phyloP scores from a whole-genome alignment of 768 basidiomycete genomes.

The Collybiopsis confluens region DNA sequence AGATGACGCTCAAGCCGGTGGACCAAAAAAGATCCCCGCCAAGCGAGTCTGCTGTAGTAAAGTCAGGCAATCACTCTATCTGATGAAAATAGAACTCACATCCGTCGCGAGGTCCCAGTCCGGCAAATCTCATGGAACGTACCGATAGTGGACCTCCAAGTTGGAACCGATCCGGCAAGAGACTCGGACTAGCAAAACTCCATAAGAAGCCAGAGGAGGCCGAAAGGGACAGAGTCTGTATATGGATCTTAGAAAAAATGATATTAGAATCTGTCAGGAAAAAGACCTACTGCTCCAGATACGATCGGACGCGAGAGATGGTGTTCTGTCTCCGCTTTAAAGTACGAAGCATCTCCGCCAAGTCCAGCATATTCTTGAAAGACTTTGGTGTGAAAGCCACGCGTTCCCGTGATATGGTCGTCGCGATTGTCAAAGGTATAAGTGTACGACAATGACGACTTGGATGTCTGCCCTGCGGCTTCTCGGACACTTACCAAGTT shows the following conservation, averaged over 20 bases:
- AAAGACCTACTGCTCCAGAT: conserved; percentile 51
- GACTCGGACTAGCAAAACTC: conserved; percentile 47
- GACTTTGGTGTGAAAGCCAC: conserved; percentile 59
- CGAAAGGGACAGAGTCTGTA: conserved; percentile 73
- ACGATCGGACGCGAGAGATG: conserved; percentile 57
- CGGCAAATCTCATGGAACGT: conserved; percentile 69
- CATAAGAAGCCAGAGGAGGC: conserved; percentile 69
- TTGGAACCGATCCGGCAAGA: conserved; percentile 86
- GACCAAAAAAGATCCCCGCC: conserved; percentile 85
- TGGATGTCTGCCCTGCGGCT: conserved; percentile 73
- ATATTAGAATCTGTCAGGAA: not conserved
- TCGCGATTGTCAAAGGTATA: conserved; percentile 72
- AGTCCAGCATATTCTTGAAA: conserved; percentile 74
- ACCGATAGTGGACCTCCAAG: conserved; percentile 89
- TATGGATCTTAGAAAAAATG: not conserved
- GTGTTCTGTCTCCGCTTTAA: conserved; percentile 67
- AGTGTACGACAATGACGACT: conserved; percentile 80
- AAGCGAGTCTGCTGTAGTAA: conserved; percentile 74
- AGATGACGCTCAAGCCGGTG: conserved; percentile 68
- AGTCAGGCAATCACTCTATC: not conserved
- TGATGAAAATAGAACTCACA: conserved; percentile 35
- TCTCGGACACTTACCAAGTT: conserved; percentile 65
- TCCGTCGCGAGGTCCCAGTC: conserved; percentile 75
- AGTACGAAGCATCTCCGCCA: conserved; percentile 74
- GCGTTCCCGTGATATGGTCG: conserved; percentile 56